Evolutionary conservation across 768 basidiomycete genomes (phyloP).

Genomic region (Clitopilus passeckerianus): DNA sequence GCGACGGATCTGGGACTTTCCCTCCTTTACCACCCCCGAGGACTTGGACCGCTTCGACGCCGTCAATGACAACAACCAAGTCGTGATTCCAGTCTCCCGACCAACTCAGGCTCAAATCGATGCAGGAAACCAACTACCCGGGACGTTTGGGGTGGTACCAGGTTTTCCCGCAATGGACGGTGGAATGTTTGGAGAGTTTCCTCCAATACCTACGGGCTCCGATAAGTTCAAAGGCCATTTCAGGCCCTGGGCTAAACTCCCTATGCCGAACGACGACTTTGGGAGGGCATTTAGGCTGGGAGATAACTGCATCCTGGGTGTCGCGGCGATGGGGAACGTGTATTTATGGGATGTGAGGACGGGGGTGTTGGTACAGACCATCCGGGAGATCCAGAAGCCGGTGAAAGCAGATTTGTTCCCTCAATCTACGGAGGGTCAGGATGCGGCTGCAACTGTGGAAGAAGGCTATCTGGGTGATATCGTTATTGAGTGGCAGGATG

Average conservation of each 20-base stretch:
- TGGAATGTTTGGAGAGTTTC: too few relatives aligned
- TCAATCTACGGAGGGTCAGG: neutral
- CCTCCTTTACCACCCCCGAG: neutral
- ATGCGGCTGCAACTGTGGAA: neutral
- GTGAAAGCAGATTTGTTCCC: neutral
- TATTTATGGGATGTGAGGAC: constrained; percentile 63
- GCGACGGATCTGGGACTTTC: constrained; percentile 38
- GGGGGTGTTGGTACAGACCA: constrained; percentile 40
- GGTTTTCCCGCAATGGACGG: too few relatives aligned
- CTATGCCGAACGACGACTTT: constrained; percentile 26
- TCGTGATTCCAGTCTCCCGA: constrained; percentile 16
- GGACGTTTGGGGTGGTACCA: too few relatives aligned
- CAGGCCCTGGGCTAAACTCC: constrained; percentile 55
- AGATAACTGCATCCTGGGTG: constrained; percentile 55
- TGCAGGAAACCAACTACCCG: too few relatives aligned
- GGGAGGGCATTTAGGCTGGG: constrained; percentile 61
- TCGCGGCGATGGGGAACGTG: constrained; percentile 35
- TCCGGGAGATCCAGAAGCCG: constrained; percentile 31
- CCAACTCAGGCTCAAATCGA: constrained; percentile 17
- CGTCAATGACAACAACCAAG: constrained; percentile 13
- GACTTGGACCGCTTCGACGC: neutral
- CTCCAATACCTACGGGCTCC: too few relatives aligned
- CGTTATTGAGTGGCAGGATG: neutral
- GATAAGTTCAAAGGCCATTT: constrained; percentile 35
- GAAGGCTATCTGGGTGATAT: neutral